Conservation (phyloP, 176 grass and related monocot species). For the Microstegium vimineum region DNA sequence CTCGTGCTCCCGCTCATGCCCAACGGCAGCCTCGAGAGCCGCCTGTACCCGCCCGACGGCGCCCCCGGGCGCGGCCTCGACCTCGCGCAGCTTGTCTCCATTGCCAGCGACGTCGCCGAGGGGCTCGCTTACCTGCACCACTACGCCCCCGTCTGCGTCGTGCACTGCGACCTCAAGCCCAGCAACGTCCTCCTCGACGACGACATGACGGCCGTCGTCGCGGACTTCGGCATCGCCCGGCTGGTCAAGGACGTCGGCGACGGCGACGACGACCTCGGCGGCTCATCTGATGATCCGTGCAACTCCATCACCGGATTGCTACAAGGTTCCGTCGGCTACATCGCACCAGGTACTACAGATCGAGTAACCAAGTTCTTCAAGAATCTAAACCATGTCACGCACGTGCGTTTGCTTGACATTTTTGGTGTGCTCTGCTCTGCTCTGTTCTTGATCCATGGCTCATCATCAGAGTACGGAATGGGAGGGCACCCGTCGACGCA, state of each 20-base stretch:
- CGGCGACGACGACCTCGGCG: background rate
- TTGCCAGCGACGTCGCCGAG: constrained; percentile 78
- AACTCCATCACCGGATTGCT: constrained; percentile 82
- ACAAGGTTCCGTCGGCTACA: constrained; percentile 87
- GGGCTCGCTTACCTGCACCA: constrained; percentile 91
- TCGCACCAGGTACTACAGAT: constrained; percentile 73
- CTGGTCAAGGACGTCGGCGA: constrained; percentile 45
- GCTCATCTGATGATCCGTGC: constrained; percentile 39
- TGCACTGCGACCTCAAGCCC: constrained; percentile 90
- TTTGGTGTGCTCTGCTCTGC: background rate
- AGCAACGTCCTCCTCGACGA: constrained; percentile 91
- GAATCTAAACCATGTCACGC: background rate
- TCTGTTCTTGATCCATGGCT: constrained; percentile 26
- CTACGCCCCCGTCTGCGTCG: constrained; percentile 65
- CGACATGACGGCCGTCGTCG: constrained; percentile 82
- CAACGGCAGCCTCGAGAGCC: constrained; percentile 82
- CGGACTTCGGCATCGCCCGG: constrained; percentile 79
- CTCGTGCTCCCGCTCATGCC: constrained; percentile 84
- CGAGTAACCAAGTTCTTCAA: background rate
- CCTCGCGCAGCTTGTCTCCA: constrained; percentile 44
- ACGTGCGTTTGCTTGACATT: background rate
- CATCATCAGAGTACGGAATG: constrained; percentile 72
- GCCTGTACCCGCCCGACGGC: constrained; percentile 52
- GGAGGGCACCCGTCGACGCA: constrained; percentile 71
- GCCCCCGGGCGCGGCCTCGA: constrained; percentile 23